Evolutionary conservation across 2,329 filamentous ascomycete species (phyloP).

Genomic region (Didymella exigua): DNA sequence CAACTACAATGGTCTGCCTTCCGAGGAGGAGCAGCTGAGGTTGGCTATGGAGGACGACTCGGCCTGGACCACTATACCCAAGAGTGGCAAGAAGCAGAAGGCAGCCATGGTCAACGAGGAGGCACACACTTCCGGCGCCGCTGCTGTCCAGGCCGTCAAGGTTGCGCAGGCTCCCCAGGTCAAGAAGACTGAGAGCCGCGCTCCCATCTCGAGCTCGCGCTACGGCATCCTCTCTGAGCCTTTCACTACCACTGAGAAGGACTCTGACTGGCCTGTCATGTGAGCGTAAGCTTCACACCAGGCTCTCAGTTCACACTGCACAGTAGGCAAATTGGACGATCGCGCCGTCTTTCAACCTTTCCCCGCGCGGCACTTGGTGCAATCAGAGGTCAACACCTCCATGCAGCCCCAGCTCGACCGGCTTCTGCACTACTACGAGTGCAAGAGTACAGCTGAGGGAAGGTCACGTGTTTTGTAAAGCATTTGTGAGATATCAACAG

Average conservation of each 20-base stretch:
- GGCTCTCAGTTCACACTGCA: not conserved
- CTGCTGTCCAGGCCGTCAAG: constrained; percentile 33
- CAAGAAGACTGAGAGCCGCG: constrained; percentile 36
- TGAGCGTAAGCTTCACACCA: constrained; percentile 20
- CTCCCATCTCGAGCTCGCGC: constrained; percentile 31
- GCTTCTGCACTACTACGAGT: not conserved
- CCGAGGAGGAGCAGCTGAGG: constrained; percentile 66
- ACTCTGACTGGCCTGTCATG: constrained; percentile 51
- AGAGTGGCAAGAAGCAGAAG: constrained; percentile 60
- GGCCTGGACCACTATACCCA: constrained; percentile 66
- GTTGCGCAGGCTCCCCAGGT: constrained; percentile 20
- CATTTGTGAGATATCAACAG: constrained; percentile 17
- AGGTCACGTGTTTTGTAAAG: constrained; percentile 15
- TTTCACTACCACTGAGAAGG: constrained; percentile 34
- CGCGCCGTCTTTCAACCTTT: not conserved
- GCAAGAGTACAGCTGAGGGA: not conserved
- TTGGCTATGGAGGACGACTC: constrained; percentile 57
- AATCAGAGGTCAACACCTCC: not conserved
- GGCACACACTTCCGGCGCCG: constrained; percentile 27
- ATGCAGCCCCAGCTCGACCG: not conserved
- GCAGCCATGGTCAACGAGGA: constrained; percentile 54
- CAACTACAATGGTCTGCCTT: constrained; percentile 57
- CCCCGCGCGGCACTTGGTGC: not conserved
- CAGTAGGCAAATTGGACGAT: not conserved
- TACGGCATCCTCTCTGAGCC: constrained; percentile 39